phyloP scores from a whole-genome alignment of 768 basidiomycete genomes.

The Suillus fuscotomentosus region DNA sequence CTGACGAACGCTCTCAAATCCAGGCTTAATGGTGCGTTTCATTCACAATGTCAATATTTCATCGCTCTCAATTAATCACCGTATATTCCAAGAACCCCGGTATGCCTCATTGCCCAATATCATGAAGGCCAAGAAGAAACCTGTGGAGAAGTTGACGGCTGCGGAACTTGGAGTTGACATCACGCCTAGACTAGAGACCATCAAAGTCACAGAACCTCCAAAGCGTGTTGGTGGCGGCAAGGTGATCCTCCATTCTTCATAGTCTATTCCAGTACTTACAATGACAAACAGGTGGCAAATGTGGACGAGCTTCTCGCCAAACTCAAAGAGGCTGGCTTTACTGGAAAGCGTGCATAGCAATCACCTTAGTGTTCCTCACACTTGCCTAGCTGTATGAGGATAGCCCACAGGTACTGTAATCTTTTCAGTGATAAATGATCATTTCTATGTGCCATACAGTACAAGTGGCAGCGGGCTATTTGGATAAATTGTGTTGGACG shows the following conservation, averaged over 20 bases:
- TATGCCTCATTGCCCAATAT: slow-evolving; percentile 97
- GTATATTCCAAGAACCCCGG: slow-evolving; percentile 68
- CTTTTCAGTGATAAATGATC: background rate
- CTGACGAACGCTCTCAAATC: slow-evolving; percentile 3
- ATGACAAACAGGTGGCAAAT: slow-evolving; percentile 53
- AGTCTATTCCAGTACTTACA: slow-evolving; percentile 8
- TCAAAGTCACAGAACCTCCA: slow-evolving; percentile 88
- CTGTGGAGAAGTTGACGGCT: slow-evolving; percentile 78
- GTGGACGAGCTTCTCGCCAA: slow-evolving; percentile 90
- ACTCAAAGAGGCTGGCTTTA: slow-evolving; percentile 82
- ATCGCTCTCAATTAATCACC: background rate
- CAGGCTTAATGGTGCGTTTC: slow-evolving; percentile 68
- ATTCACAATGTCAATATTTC: background rate
- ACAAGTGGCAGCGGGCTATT: background rate
- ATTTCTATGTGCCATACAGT: slow-evolving; percentile 1
- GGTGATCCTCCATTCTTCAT: slow-evolving; percentile 34
- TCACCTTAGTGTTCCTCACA: no score
- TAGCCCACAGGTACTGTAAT: background rate
- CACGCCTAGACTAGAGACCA: slow-evolving; percentile 75
- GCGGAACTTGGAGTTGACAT: slow-evolving; percentile 83
- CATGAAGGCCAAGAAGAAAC: slow-evolving; percentile 99
- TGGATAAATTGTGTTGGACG: background rate
- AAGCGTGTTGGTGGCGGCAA: slow-evolving; percentile 90
- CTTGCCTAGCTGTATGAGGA: background rate
- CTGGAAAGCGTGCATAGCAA: slow-evolving; percentile 24